Evolutionary conservation across 352 stramenopile species (phyloP).

Genomic region (Pythium coloratum): DNA sequence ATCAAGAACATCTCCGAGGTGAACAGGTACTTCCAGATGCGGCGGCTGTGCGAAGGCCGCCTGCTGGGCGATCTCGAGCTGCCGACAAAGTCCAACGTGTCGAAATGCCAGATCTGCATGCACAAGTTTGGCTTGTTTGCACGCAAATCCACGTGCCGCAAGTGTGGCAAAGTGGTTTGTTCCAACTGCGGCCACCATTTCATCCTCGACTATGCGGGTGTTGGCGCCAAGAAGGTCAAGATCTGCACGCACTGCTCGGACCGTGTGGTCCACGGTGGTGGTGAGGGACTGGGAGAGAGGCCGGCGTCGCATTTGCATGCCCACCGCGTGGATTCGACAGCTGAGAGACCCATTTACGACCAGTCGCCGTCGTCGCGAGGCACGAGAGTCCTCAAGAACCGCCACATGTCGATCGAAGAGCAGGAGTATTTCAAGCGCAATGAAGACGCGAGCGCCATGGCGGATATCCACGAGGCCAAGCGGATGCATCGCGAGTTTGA

Average conservation of each 20-base stretch:
- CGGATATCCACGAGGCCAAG: constrained; percentile 65
- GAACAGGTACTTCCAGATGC: constrained; percentile 68
- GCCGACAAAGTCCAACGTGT: constrained; percentile 44
- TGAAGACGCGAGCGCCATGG: constrained; percentile 45
- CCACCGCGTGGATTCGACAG: constrained; percentile 19
- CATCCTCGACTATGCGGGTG: constrained; percentile 47
- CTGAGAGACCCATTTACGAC: constrained; percentile 45
- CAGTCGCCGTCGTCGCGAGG: constrained; percentile 30
- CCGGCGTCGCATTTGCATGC: constrained; percentile 16
- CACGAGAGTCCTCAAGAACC: constrained; percentile 24
- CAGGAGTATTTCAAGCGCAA: constrained; percentile 57
- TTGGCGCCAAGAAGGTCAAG: constrained; percentile 63
- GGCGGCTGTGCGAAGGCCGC: constrained; percentile 45
- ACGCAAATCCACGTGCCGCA: constrained; percentile 64
- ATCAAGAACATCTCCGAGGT: constrained; percentile 76
- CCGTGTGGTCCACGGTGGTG: constrained; percentile 29
- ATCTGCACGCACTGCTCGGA: constrained; percentile 68
- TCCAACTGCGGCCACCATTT: constrained; percentile 54
- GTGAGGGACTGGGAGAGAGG: neutral
- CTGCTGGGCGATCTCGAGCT: constrained; percentile 65
- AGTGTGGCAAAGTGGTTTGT: constrained; percentile 77
- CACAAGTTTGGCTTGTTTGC: constrained; percentile 64
- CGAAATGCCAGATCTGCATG: constrained; percentile 52
- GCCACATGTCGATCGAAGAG: constrained; percentile 51
- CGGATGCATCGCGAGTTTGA: constrained; percentile 71